Conservation (phyloP, 345 rosid genomes). For the Hibiscus syriacus region DNA sequence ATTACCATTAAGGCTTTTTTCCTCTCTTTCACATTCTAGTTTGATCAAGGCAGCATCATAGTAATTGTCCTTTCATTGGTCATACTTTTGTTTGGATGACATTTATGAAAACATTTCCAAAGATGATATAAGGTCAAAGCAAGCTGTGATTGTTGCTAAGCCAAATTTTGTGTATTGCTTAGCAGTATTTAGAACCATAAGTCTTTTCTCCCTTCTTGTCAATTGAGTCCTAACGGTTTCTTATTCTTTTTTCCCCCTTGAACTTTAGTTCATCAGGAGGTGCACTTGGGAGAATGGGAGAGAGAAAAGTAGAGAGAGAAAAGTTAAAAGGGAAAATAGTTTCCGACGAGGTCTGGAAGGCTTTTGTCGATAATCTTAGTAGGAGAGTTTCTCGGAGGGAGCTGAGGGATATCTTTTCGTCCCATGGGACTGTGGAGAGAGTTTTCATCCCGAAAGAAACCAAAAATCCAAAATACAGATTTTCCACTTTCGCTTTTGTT, state of each 20-base stretch:
- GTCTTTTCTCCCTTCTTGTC: neutral
- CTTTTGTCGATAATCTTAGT: no score
- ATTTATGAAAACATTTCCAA: neutral
- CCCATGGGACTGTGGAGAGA: no score
- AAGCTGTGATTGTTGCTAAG: neutral
- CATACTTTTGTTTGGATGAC: neutral
- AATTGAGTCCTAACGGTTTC: neutral
- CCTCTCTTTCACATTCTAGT: neutral
- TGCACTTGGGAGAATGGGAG: no score
- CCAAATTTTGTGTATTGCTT: neutral
- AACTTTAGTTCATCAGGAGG: conserved; percentile 58
- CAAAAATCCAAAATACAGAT: no score
- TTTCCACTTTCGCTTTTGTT: no score
- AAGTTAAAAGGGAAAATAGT: no score
- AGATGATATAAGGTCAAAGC: neutral
- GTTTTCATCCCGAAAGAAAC: no score
- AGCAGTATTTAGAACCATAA: neutral
- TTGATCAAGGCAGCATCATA: neutral
- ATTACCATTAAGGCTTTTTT: neutral
- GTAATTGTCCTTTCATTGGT: neutral
- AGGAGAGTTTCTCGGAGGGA: no score
- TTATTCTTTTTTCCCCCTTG: neutral
- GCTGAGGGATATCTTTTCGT: no score
- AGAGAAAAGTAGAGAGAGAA: no score
- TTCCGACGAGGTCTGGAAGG: no score